phyloP scores from a whole-genome alignment of 1,284 basidiomycete species.

The Porodaedalea pini region DNA sequence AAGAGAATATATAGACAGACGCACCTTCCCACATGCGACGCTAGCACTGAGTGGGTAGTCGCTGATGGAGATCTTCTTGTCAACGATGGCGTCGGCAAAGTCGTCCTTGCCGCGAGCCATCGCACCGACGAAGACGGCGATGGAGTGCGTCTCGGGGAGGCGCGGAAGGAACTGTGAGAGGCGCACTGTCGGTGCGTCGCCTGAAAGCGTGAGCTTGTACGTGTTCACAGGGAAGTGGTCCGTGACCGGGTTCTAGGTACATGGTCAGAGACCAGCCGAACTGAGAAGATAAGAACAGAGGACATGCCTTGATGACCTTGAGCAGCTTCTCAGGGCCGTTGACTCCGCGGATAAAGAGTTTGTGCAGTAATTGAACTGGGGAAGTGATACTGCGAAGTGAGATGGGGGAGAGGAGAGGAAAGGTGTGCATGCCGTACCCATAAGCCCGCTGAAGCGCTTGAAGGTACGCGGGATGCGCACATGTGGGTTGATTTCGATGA shows the following conservation, averaged over 20 bases:
- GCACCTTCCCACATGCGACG: constrained; percentile 93
- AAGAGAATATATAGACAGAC: constrained; percentile 27
- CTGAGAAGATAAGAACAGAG: not conserved
- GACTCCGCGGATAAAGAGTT: constrained; percentile 91
- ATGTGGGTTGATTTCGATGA: constrained; percentile 98
- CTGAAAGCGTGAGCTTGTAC: constrained; percentile 93
- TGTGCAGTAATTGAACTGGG: constrained; percentile 94
- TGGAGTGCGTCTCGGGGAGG: constrained; percentile 81
- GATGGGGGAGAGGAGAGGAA: constrained; percentile 2
- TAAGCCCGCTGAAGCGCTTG: constrained; percentile 96
- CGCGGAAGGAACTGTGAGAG: constrained; percentile 81
- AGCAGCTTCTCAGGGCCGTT: constrained; percentile 96
- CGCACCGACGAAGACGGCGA: constrained; percentile 96
- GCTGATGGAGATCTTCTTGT: constrained; percentile 96
- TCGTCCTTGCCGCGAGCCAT: constrained; percentile 96
- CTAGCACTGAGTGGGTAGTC: constrained; percentile 93
- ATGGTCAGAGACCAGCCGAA: constrained; percentile 4
- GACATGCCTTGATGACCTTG: constrained; percentile 83
- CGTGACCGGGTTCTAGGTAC: constrained; percentile 80
- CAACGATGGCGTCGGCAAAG: constrained; percentile 95
- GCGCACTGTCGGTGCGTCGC: constrained; percentile 83
- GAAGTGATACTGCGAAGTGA: not conserved
- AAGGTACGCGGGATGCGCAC: constrained; percentile 98
- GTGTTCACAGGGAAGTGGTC: constrained; percentile 97
- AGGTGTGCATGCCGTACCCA: constrained; percentile 65